Evolutionary conservation across 2,329 filamentous ascomycete genomes (phyloP).

Genomic region (Chaetomiaceae sp.): DNA sequence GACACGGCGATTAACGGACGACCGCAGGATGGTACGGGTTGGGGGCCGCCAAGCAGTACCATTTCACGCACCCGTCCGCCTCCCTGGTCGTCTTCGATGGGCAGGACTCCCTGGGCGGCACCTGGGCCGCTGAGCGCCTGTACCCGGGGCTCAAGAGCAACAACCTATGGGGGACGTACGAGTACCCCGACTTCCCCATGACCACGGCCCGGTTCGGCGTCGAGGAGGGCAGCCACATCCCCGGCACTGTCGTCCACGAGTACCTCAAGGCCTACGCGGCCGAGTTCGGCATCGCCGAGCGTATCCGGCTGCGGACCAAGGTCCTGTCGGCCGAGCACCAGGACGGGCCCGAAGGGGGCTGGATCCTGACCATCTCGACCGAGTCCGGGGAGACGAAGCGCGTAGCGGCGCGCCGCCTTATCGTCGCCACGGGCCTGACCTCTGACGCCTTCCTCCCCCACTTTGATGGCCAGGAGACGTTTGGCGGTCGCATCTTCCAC

Average conservation of each 20-base stretch:
- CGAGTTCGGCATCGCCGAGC: constrained; percentile 38
- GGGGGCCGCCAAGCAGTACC: constrained; percentile 57
- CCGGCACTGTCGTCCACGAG: constrained; percentile 42
- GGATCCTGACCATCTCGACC: constrained; percentile 35
- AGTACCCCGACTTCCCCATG: constrained; percentile 73
- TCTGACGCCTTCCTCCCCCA: constrained; percentile 45
- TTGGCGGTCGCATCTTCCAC: constrained; percentile 47
- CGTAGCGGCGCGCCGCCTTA: constrained; percentile 41
- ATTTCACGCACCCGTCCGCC: constrained; percentile 45
- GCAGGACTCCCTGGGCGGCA: constrained; percentile 57
- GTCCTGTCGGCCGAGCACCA: constrained; percentile 42
- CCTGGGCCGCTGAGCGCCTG: constrained; percentile 63
- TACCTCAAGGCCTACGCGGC: constrained; percentile 46
- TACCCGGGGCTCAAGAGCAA: constrained; percentile 69
- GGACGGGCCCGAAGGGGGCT: constrained; percentile 34
- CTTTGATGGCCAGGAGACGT: constrained; percentile 44
- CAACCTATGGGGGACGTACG: constrained; percentile 67
- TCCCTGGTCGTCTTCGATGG: constrained; percentile 55
- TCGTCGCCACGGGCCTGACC: constrained; percentile 54
- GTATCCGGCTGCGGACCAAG: constrained; percentile 38
- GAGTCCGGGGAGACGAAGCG: constrained; percentile 18
- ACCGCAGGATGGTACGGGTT: constrained; percentile 43
- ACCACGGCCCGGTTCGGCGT: constrained; percentile 47
- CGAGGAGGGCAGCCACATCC: constrained; percentile 42
- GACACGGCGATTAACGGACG: not conserved